These are phyloP conservation scores for Manihot esculenta DNA, from an alignment of 441 rosid species.

Conservation along the genomic window DNA sequence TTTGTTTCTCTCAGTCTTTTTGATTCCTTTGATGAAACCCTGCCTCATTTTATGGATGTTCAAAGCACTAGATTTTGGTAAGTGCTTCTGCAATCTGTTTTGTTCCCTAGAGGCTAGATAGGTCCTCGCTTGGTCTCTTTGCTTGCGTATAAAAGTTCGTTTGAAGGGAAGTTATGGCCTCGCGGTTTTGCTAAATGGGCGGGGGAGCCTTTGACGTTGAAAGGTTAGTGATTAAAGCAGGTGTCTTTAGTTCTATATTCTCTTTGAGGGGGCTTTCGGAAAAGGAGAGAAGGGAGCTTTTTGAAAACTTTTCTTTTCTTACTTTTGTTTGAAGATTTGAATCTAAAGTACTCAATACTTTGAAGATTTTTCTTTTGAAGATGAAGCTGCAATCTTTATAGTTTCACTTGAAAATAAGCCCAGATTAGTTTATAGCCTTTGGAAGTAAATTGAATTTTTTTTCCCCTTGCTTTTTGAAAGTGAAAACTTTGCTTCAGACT, in stretches of 20 bases:
- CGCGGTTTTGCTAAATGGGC: neutral
- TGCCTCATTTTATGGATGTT: constrained; percentile 28
- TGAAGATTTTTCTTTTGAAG: constrained; percentile 1
- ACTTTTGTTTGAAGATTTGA: neutral
- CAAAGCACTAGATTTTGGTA: constrained; percentile 50
- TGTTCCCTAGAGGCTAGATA: constrained; percentile 28
- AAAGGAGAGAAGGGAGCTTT: neutral
- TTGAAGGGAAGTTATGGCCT: constrained; percentile 1
- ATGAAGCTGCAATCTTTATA: constrained; percentile 5
- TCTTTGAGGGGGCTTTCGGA: neutral
- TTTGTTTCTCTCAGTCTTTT: constrained; percentile 18
- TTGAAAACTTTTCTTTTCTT: neutral
- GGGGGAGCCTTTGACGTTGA: constrained; percentile 16
- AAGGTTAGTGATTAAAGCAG: constrained; percentile 18
- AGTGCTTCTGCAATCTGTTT: constrained; percentile 24
- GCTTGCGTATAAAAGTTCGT: constrained; percentile 19
- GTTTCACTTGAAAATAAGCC: neutral
- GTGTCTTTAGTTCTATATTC: constrained; percentile 1
- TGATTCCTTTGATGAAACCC: constrained; percentile 8
- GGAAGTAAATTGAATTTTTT: neutral
- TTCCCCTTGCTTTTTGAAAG: neutral
- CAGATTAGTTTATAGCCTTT: constrained; percentile 2
- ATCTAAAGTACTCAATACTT: neutral
- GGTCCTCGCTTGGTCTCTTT: constrained; percentile 1
- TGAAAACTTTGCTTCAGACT: neutral